Conservation (phyloP, 345 rosid genomes). For the Salix koriyanagi region DNA sequence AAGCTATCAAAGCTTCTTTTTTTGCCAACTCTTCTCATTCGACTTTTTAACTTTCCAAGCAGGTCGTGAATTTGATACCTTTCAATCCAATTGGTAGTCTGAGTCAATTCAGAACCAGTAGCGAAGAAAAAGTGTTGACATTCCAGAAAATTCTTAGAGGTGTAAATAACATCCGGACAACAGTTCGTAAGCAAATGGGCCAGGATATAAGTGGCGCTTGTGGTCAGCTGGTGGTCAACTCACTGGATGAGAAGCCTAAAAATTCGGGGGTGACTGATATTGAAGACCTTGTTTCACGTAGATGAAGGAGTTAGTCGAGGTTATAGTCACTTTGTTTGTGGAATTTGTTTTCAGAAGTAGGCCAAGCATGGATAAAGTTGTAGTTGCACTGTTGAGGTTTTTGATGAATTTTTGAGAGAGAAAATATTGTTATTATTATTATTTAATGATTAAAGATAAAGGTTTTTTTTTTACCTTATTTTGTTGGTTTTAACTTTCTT, state of each 20-base stretch:
- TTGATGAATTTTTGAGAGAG: neutral
- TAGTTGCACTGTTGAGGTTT: neutral
- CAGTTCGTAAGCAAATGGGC: slow-evolving; percentile 83
- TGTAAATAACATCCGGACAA: slow-evolving; percentile 68
- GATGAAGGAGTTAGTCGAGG: neutral
- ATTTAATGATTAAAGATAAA: too few relatives aligned
- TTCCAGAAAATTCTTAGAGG: slow-evolving; percentile 86
- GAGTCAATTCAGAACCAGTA: slow-evolving; percentile 64
- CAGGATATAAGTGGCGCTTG: slow-evolving; percentile 94
- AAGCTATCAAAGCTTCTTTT: too few relatives aligned
- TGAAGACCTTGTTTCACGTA: slow-evolving; percentile 67
- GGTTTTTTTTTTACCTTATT: too few relatives aligned
- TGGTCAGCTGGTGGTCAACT: slow-evolving; percentile 82
- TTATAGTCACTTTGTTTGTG: too few relatives aligned
- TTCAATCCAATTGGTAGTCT: slow-evolving; percentile 76
- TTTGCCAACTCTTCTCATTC: neutral
- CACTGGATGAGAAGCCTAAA: slow-evolving; percentile 36
- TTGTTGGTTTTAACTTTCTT: too few relatives aligned
- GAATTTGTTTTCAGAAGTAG: neutral
- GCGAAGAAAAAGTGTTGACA: slow-evolving; percentile 46
- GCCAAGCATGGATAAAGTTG: neutral
- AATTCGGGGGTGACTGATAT: slow-evolving; percentile 50
- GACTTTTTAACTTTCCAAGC: slow-evolving; percentile 18
- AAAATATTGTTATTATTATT: too few relatives aligned
- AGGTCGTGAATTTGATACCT: slow-evolving; percentile 94